phyloP scores from a whole-genome alignment of 441 rosid genomes.

The Capsella rubella region DNA sequence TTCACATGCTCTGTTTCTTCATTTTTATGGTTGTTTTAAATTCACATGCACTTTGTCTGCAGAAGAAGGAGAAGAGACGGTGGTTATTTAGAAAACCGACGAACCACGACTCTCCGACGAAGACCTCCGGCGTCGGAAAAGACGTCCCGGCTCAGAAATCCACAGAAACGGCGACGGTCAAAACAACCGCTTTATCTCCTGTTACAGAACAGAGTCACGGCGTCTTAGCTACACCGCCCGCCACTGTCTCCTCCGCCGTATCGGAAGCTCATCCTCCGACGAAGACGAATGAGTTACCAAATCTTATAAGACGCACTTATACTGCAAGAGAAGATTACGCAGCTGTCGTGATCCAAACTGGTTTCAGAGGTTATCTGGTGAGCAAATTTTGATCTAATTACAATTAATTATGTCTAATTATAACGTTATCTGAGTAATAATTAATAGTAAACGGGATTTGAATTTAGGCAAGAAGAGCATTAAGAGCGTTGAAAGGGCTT shows the following conservation, averaged over 20 bases:
- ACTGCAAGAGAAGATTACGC: slow-evolving; percentile 59
- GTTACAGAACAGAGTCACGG: slow-evolving; percentile 50
- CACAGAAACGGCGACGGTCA: neutral
- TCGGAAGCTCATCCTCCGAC: slow-evolving; percentile 50
- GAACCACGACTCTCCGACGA: slow-evolving; percentile 52
- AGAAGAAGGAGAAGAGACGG: slow-evolving; percentile 86
- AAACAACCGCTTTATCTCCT: slow-evolving; percentile 17
- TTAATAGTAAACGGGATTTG: neutral
- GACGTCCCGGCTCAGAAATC: neutral
- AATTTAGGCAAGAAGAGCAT: slow-evolving; percentile 77
- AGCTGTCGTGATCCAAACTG: slow-evolving; percentile 76
- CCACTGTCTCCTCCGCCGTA: slow-evolving; percentile 41
- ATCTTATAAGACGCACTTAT: slow-evolving; percentile 47
- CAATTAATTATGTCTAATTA: neutral
- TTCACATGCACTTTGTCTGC: slow-evolving; percentile 30
- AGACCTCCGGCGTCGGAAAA: slow-evolving; percentile 15
- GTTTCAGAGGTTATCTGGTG: slow-evolving; percentile 95
- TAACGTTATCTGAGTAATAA: neutral
- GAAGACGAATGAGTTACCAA: slow-evolving; percentile 42
- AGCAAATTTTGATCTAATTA: neutral
- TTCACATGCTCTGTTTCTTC: slow-evolving; percentile 16
- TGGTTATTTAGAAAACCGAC: slow-evolving; percentile 82
- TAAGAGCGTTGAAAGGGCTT: slow-evolving; percentile 69
- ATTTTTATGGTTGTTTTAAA: neutral
- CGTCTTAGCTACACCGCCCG: slow-evolving; percentile 30